A percentile compares a stretch with the other conserved stretches of the same genome.
Conservation (phyloP, 164 flowering plant species). For the Warburgia ugandensis region DNA sequence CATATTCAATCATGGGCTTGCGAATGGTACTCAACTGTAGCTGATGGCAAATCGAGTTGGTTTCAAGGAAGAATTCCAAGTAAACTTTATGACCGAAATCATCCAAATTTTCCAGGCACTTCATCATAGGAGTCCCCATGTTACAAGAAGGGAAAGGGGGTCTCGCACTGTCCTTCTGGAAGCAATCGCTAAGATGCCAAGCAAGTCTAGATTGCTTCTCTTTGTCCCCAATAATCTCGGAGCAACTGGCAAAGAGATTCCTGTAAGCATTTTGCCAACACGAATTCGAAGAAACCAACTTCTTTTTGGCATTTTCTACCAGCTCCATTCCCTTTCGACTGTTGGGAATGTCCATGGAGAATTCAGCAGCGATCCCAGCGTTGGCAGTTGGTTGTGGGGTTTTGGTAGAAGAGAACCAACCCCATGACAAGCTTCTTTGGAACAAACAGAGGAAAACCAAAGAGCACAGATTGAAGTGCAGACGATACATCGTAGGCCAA, state of each 20-base stretch:
- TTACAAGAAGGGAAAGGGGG: slow-evolving; percentile 55
- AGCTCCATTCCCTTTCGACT: slow-evolving; percentile 33
- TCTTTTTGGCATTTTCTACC: slow-evolving; percentile 45
- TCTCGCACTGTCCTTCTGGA: slow-evolving; percentile 63
- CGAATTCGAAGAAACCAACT: slow-evolving; percentile 29
- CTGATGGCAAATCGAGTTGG: slow-evolving; percentile 78
- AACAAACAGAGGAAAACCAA: too few species aligned
- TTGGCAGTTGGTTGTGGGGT: neutral
- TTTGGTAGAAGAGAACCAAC: slow-evolving; percentile 39
- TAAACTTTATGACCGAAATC: slow-evolving; percentile 35
- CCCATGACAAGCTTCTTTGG: too few species aligned
- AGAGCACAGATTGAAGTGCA: too few species aligned
- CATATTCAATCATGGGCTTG: too few species aligned
- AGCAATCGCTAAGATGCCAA: slow-evolving; percentile 80
- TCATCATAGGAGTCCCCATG: slow-evolving; percentile 31
- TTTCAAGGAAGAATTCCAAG: slow-evolving; percentile 66
- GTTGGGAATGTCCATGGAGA: slow-evolving; percentile 39
- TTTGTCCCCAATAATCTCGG: slow-evolving; percentile 44
- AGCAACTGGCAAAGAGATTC: slow-evolving; percentile 52
- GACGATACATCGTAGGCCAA: too few species aligned
- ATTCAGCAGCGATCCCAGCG: slow-evolving; percentile 26
- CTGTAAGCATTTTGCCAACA: slow-evolving; percentile 74
- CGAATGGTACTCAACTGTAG: slow-evolving; percentile 83
- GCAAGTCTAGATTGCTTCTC: slow-evolving; percentile 63
- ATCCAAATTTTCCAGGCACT: slow-evolving; percentile 47